phyloP scores from a whole-genome alignment of 352 stramenopile species.

The Globisporangium camurandrum region DNA sequence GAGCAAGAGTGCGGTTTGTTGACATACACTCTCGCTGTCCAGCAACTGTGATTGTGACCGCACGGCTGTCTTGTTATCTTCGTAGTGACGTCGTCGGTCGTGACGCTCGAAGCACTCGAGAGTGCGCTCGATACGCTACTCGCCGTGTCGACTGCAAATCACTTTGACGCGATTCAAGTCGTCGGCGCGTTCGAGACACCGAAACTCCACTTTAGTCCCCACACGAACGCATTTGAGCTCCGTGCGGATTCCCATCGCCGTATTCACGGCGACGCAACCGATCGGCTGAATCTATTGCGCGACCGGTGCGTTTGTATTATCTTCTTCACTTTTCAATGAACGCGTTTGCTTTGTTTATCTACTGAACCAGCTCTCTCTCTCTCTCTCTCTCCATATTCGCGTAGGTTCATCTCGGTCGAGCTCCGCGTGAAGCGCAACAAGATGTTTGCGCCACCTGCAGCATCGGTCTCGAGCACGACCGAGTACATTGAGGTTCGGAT shows the following conservation, averaged over 20 bases:
- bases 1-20: slow-evolving; percentile 69
- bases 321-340: background rate
- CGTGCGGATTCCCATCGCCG: slow-evolving; percentile 37
- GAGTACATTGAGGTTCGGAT: slow-evolving; percentile 69
- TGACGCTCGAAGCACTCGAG: slow-evolving; percentile 75
- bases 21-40: background rate
- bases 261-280: slow-evolving; percentile 51
- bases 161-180: slow-evolving; percentile 78
- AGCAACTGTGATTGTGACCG: background rate
- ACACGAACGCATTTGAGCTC: slow-evolving; percentile 75
- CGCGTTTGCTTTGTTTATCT: too few relatives aligned
- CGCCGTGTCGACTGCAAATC: slow-evolving; percentile 69
- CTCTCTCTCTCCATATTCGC: background rate
- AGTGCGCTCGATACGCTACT: slow-evolving; percentile 78
- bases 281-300: slow-evolving; percentile 57
- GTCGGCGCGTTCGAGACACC: slow-evolving; percentile 77
- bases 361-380: too few relatives aligned
- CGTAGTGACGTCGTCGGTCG: slow-evolving; percentile 73
- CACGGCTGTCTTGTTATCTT: background rate
- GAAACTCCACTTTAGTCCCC: slow-evolving; percentile 44
- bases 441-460: slow-evolving; percentile 61
- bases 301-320: slow-evolving; percentile 25
- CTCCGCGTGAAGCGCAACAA: slow-evolving; percentile 77
- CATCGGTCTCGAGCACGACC: slow-evolving; percentile 37
- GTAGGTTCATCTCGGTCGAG: slow-evolving; percentile 58